Conservation (phyloP, 768 basidiomycete species). For the Lentinula edodes region DNA sequence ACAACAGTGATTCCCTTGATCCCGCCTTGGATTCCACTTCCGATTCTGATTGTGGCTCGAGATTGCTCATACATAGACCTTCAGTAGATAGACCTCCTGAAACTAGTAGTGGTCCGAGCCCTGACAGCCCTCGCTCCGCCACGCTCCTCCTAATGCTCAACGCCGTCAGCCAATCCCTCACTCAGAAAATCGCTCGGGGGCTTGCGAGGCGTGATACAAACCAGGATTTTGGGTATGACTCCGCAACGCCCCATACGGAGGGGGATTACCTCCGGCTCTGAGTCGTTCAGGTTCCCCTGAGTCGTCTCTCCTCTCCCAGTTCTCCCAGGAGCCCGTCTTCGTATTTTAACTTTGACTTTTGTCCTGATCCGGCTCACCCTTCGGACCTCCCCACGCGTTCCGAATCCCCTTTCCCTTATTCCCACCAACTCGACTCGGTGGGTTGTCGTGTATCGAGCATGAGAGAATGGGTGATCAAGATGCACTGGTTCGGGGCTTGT, state of each 20-base stretch:
- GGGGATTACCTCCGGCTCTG: background rate
- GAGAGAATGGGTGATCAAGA: background rate
- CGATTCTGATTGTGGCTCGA: background rate
- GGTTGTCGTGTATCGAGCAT: too few species aligned
- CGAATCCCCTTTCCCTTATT: background rate
- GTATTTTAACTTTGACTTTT: background rate
- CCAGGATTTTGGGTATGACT: background rate
- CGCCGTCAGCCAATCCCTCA: background rate
- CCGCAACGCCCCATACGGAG: background rate
- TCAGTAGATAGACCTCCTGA: too few species aligned
- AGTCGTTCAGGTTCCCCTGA: background rate
- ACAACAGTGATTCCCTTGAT: too few species aligned
- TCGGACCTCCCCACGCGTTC: background rate
- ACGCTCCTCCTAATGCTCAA: background rate
- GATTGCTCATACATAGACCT: too few species aligned
- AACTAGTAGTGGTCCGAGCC: too few species aligned
- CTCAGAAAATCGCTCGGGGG: background rate
- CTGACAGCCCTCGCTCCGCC: background rate
- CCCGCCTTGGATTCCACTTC: background rate
- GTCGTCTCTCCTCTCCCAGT: too few species aligned
- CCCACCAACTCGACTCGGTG: background rate
- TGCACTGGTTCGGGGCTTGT: background rate
- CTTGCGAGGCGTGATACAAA: background rate
- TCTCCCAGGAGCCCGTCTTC: background rate
- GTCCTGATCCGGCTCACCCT: background rate